Percentiles rank a stretch among this genome's conserved stretches.
Conservation (phyloP, 2,329 filamentous ascomycete genomes). For the Tolypocladium paradoxum region DNA sequence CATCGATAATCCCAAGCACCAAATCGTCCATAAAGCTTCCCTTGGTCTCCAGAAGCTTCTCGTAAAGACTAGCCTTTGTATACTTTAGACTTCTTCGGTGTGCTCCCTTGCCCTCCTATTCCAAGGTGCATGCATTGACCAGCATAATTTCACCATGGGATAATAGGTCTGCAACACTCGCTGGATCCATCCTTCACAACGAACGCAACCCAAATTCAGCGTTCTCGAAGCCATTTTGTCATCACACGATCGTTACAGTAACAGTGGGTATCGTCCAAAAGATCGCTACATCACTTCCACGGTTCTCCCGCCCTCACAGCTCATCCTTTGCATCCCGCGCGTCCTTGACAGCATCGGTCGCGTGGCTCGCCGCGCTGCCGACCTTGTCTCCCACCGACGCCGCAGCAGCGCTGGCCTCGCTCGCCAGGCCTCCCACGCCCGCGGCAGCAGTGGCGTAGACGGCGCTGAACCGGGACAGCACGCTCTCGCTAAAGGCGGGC, state of each 20-base stretch:
- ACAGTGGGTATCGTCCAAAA: constrained; percentile 1
- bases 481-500: constrained; percentile 70
- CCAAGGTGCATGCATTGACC: too few relatives aligned
- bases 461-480: constrained; percentile 59
- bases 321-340: constrained; percentile 28
- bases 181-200: neutral
- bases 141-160: too few relatives aligned
- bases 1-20: too few relatives aligned
- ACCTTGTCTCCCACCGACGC: constrained; percentile 23
- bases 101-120: too few relatives aligned
- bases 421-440: constrained; percentile 34
- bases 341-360: constrained; percentile 32
- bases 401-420: constrained; percentile 21
- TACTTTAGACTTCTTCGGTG: too few relatives aligned
- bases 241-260: neutral
- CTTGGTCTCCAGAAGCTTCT: too few relatives aligned
- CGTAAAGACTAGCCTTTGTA: too few relatives aligned
- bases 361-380: constrained; percentile 26
- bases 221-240: neutral
- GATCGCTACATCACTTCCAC: neutral
- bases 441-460: constrained; percentile 60
- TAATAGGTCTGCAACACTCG: too few relatives aligned
- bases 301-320: constrained; percentile 18
- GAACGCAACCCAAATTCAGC: neutral
- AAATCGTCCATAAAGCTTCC: too few relatives aligned